Conservation (phyloP, 1,284 basidiomycete species). For the Cutaneotrichosporon cyanovorans region DNA sequence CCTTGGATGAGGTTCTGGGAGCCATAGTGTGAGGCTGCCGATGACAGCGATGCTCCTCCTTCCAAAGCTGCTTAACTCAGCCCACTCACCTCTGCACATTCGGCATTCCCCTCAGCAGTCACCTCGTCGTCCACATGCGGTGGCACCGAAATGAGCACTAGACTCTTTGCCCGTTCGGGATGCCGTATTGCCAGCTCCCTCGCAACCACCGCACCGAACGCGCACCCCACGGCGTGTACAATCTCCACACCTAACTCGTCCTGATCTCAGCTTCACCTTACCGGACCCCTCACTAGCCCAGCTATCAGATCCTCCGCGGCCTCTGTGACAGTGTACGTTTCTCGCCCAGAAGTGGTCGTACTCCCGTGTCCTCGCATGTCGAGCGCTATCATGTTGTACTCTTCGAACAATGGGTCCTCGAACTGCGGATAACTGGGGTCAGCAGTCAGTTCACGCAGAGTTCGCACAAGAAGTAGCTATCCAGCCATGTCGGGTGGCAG, state of each 20-base stretch:
- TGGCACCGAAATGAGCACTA: conserved; percentile 15
- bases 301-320: conserved; percentile 4
- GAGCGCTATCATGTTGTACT: conserved; percentile 25
- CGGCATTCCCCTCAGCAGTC: conserved; percentile 13
- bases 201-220: conserved; percentile 15
- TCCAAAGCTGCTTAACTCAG: not conserved
- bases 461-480: conserved; percentile 13
- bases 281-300: conserved; percentile 11
- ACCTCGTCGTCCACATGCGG: conserved; percentile 11
- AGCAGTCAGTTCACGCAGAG: not conserved
- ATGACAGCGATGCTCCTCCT: not conserved
- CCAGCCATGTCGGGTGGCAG: conserved; percentile 16
- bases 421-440: conserved; percentile 28
- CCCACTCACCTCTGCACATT: conserved; percentile 20
- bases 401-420: conserved; percentile 22
- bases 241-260: conserved; percentile 7
- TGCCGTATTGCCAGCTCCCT: conserved; percentile 11
- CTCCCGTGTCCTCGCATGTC: conserved; percentile 25
- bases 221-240: conserved; percentile 21
- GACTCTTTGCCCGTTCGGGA: conserved; percentile 8
- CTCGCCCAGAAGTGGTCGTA: conserved; percentile 4
- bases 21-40: no score
- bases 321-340: conserved; percentile 9
- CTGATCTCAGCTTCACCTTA: conserved; percentile 3
- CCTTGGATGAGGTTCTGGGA: no score